Evolutionary conservation across 2,329 filamentous ascomycete species (phyloP).

Genomic region (Xylaria digitata): DNA sequence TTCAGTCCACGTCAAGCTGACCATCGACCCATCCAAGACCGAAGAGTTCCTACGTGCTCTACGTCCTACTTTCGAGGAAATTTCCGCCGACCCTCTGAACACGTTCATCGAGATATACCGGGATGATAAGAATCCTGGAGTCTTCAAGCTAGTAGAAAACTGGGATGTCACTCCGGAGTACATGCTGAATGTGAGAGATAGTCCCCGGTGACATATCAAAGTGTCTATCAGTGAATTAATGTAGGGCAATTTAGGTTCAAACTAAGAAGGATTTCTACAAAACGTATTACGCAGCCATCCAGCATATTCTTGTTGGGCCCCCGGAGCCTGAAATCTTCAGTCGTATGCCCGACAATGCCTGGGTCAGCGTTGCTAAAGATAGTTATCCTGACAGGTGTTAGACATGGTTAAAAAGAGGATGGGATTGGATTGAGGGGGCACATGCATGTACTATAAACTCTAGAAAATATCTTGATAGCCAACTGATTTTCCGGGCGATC

Average conservation of each 20-base stretch:
- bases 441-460: background rate
- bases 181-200: background rate
- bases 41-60: slow-evolving; percentile 8
- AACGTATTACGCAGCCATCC: slow-evolving; percentile 1
- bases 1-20: slow-evolving; percentile 4
- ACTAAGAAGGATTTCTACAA: slow-evolving; percentile 4
- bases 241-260: slow-evolving; percentile 1
- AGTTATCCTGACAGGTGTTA: slow-evolving; percentile 2
- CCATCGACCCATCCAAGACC: slow-evolving; percentile 4
- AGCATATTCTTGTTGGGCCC: slow-evolving; percentile 7
- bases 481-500: no score
- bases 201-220: background rate
- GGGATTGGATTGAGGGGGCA: background rate
- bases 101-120: slow-evolving; percentile 14
- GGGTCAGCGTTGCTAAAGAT: slow-evolving; percentile 1
- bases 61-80: background rate
- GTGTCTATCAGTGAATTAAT: background rate
- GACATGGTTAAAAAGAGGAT: background rate
- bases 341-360: slow-evolving; percentile 9
- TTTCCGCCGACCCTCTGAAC: slow-evolving; percentile 5
- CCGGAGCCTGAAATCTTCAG: slow-evolving; percentile 7
- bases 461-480: background rate
- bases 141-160: slow-evolving; percentile 6
- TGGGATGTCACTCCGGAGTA: slow-evolving; percentile 10
- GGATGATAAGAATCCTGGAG: slow-evolving; percentile 11